Base-by-base conservation (phyloP, 331 rosid genomes). In the Spiraea crenata region DNA sequence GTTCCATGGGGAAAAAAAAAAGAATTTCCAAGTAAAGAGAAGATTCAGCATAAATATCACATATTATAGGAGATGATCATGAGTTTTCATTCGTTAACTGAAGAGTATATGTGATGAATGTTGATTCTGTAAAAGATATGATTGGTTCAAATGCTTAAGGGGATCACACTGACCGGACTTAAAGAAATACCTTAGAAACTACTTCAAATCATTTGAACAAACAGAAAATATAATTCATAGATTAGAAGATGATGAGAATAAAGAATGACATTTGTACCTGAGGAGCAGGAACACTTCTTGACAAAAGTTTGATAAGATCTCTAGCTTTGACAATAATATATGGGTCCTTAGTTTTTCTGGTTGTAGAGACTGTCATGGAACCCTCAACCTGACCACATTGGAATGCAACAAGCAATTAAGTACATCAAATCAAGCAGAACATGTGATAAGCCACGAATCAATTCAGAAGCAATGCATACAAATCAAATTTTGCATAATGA, bases 201-300 rank as follows among this genome's bases (percentile, higher is more conserved):
- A 56, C 20, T 63, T 71, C 34, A 39, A 48, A 41, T 38, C n/a
- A 16, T 40, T 20, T 41, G 11, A 9, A 49, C 12, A 50, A 9
- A 2, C 41, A 44, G 7, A 41, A 46, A 40, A 48, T 14, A 14
- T 63, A 15, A 39, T 38, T 41, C 52, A 15, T 13, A 47, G 2
- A 59, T 15, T 58, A 56, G 8, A 38, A 44, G 4, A 65, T 5
- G 4, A 52, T 25, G 12, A 57, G 15, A 38, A 47, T 1, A 7
- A 42, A 51, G 35, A 41, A 35, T 38, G 17, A 47, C 57, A 25
- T 31, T 64, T 40, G 41, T 63, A 93, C 98, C 96, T 93, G 95
- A 74, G 95, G 80, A 70, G 88, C 96, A 82, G 97, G 92, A 71
- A 91, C 97, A 82, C 97, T 93, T 65, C 99, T 85, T 1, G 99